These are phyloP conservation scores for Nemania serpens DNA, from an alignment of 2,329 filamentous ascomycete genomes.

Conservation along the genomic window DNA sequence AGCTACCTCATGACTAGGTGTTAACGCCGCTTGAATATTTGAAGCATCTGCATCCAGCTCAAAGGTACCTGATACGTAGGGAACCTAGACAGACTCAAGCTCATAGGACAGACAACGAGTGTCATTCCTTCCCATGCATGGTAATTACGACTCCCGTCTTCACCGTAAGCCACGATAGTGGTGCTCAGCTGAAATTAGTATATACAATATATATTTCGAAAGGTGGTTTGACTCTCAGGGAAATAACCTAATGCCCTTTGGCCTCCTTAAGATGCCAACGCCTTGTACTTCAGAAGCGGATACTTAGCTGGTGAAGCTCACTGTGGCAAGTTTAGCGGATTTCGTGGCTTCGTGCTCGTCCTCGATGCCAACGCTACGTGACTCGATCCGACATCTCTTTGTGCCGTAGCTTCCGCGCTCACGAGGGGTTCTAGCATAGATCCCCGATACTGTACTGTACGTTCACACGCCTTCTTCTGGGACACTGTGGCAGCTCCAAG, in stretches of 20 bases:
- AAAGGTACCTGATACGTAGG: not conserved
- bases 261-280: too few relatives aligned
- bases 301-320: too few relatives aligned
- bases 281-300: too few relatives aligned
- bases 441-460: not conserved
- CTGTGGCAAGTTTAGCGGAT: not conserved
- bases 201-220: not conserved
- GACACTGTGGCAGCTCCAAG: not conserved
- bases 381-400: not conserved
- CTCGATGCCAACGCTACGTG: conserved; percentile 1
- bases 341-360: not conserved
- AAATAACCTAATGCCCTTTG: too few relatives aligned
- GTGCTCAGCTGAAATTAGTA: not conserved
- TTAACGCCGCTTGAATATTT: too few relatives aligned
- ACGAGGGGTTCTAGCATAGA: not conserved
- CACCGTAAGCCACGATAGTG: not conserved
- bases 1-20: too few relatives aligned
- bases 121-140: not conserved
- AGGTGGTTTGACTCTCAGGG: too few relatives aligned
- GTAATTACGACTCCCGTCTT: not conserved
- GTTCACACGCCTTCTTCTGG: not conserved
- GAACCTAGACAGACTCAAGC: not conserved
- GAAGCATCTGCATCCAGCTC: too few relatives aligned
- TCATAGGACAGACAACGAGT: not conserved
- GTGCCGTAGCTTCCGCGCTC: conserved; percentile 5